Base-by-base conservation (phyloP, 108 stramenopile species). In the Skeletonema menzelii region DNA sequence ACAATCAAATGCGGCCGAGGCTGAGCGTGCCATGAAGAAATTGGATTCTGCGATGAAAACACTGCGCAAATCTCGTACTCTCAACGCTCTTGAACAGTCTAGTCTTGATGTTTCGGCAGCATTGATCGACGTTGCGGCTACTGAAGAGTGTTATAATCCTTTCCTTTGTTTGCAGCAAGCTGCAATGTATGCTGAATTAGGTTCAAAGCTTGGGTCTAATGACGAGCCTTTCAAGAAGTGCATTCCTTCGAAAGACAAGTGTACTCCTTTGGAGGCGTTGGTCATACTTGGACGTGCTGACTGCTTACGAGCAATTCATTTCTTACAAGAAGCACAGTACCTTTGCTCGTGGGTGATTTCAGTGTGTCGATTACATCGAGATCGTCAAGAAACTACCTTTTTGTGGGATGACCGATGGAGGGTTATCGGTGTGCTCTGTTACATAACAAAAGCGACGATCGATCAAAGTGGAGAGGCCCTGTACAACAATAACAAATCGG, bases 131-230 rank as follows among this genome's bases (percentile, higher is more conserved):
- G 65, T 95, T 27, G 87, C 89, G 15, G 58, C 80, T 14, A 15
- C 60, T 26, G 66, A 82, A 17, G 65, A 73, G 17, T 94, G 93
- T 37, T 42, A 66, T 27, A 89, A 95, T 72, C 91, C 91, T 11
- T 92, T 95, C 61, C 63, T 79, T 60, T 87, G 89, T 59, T 35
- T 95, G 53, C 87, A 90, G 53, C 91, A 95, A 67, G 94, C 94
- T 40, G 90, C 89, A 22, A 85, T 86, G 26, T 95, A 88, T 86
- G 91, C 94, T 20, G 76, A 79, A 56, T 75, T 91, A 65, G 88
- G 82, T 17, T 64, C 84, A 10, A 95, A 92, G 73, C 67, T 77
- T 17, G 94, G 94, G 6, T 86, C 77, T 38, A 90, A 77, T 56
- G 90, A 91, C 58, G 80, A 75, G 27, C 59, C 53, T 15, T 95